phyloP scores from a whole-genome alignment of 148 eudicot genomes.

The Camellia lanceoleosa region DNA sequence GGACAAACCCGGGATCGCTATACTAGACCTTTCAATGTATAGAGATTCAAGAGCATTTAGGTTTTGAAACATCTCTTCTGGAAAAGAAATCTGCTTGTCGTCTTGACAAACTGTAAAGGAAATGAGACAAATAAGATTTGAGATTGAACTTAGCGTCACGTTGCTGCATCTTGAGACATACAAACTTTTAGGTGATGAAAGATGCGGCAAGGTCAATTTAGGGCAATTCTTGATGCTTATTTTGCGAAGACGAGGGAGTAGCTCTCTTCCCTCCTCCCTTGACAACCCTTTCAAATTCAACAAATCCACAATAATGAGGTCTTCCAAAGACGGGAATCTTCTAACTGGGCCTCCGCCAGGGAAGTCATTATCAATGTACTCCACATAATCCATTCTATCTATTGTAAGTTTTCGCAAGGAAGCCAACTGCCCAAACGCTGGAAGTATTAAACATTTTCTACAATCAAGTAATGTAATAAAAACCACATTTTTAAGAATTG shows the following conservation, averaged over 20 bases:
- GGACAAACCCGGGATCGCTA: too few species aligned
- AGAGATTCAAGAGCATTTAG: background rate
- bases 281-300: background rate
- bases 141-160: background rate
- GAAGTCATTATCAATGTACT: background rate
- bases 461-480: background rate
- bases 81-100: background rate
- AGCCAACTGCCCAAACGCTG: background rate
- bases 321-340: background rate
- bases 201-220: background rate
- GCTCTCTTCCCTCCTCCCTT: background rate
- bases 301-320: background rate
- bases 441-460: background rate
- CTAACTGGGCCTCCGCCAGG: background rate
- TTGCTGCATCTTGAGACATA: background rate
- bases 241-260: background rate
- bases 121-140: background rate
- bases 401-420: background rate
- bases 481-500: background rate
- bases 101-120: fast-evolving
- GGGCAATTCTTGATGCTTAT: background rate
- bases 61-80: slow-evolving; percentile 6
- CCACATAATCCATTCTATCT: background rate
- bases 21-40: fast-evolving
- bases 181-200: background rate